These are phyloP conservation scores for Leucocoprinus sp. DNA, from an alignment of 768 basidiomycete genomes.

Conservation along the genomic window DNA sequence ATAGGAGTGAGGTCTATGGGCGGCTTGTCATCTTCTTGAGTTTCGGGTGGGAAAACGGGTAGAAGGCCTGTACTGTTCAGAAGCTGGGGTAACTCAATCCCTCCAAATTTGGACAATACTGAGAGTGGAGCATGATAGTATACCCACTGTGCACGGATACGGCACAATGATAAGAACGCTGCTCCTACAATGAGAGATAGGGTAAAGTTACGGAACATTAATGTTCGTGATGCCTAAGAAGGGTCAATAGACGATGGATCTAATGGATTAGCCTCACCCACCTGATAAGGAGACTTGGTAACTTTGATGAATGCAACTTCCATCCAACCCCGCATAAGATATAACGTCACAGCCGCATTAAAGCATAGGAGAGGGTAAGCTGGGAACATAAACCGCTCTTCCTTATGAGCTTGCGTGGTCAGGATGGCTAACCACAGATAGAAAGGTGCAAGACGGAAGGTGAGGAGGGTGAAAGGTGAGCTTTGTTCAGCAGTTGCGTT, in stretches of 20 bases:
- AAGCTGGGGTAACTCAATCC: constrained; percentile 70
- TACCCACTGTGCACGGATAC: constrained; percentile 72
- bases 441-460: constrained; percentile 73
- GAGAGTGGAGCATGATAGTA: constrained; percentile 91
- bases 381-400: constrained; percentile 98
- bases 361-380: constrained; percentile 87
- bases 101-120: constrained; percentile 62
- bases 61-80: constrained; percentile 67
- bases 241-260: background rate
- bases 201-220: constrained; percentile 72
- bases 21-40: constrained; percentile 33
- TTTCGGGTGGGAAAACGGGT: constrained; percentile 31
- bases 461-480: constrained; percentile 73
- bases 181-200: constrained; percentile 59
- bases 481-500: constrained; percentile 48
- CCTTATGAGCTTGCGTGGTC: constrained; percentile 84
- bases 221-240: constrained; percentile 64
- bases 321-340: constrained; percentile 79
- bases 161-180: constrained; percentile 64
- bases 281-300: constrained; percentile 82
- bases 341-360: constrained; percentile 87
- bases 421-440: constrained; percentile 89
- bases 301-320: constrained; percentile 66
- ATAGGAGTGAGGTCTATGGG: constrained; percentile 64
- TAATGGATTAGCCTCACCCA: constrained; percentile 28